Evolutionary conservation across 1,139 yeast genomes (phyloP).

Genomic region (Meyerozyma guilliermondii): DNA sequence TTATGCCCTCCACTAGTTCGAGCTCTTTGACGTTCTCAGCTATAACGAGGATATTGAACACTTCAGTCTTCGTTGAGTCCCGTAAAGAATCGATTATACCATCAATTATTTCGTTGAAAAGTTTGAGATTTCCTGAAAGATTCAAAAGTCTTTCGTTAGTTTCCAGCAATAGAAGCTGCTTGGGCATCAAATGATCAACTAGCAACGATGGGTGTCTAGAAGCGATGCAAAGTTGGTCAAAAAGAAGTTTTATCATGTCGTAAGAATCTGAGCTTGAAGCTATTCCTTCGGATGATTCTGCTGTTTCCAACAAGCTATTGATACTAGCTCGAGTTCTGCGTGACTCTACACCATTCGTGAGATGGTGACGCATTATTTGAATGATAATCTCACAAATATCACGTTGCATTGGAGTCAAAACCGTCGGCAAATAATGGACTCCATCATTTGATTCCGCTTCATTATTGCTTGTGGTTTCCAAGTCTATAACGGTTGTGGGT

Average conservation of each 20-base stretch:
- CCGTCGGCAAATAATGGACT: neutral
- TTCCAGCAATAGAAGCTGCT: constrained; percentile 59
- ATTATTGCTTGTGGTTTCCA: neutral
- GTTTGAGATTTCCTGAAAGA: constrained; percentile 55
- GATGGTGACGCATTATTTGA: constrained; percentile 2
- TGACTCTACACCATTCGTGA: neutral
- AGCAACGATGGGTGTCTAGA: constrained; percentile 63
- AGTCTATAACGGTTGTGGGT: neutral
- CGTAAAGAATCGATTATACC: constrained; percentile 15
- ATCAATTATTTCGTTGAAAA: constrained; percentile 49
- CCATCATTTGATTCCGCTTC: neutral
- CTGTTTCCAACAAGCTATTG: constrained; percentile 28
- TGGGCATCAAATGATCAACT: constrained; percentile 73
- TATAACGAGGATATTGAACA: constrained; percentile 42
- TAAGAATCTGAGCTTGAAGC: constrained; percentile 4
- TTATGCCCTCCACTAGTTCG: constrained; percentile 63
- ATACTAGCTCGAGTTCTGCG: constrained; percentile 23
- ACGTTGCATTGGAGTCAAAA: neutral
- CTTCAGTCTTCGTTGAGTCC: constrained; percentile 5
- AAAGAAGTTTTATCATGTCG: constrained; percentile 29
- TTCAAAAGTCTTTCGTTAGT: constrained; percentile 49
- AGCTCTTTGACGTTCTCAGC: constrained; percentile 62
- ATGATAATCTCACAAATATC: constrained; percentile 1
- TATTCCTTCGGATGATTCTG: constrained; percentile 20
- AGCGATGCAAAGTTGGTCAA: constrained; percentile 45